Evolutionary conservation across 257 asterid genomes (phyloP).

Genomic region (Nicotiana paniculata): DNA sequence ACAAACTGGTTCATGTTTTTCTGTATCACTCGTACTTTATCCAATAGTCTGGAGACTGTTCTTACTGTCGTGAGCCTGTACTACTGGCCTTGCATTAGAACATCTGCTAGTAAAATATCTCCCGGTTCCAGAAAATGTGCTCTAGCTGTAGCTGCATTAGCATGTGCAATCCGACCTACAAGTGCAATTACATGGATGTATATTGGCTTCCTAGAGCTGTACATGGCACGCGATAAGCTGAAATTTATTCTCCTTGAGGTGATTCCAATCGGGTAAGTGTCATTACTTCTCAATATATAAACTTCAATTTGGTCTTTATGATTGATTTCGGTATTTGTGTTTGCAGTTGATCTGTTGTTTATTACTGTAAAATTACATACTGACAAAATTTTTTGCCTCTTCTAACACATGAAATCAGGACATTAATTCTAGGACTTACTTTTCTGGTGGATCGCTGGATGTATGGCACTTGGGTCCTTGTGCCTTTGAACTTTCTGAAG

Average conservation of each 20-base stretch:
- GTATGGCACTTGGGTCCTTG: conserved; percentile 86
- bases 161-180: conserved; percentile 94
- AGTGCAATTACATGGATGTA: conserved; percentile 91
- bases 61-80: conserved; percentile 79
- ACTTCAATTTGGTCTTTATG: not conserved
- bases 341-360: not conserved
- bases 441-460: conserved; percentile 66
- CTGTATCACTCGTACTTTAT: conserved; percentile 83
- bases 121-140: conserved; percentile 59
- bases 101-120: conserved; percentile 23
- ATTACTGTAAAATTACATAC: not conserved
- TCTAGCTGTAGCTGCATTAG: conserved; percentile 64
- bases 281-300: not conserved
- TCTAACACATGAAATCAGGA: conserved; percentile 46
- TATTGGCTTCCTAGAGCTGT: conserved; percentile 66
- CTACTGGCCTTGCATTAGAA: conserved; percentile 91
- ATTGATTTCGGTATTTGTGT: not conserved
- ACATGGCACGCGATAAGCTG: conserved; percentile 39
- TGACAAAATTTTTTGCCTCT: conserved; percentile 11
- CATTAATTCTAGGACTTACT: conserved; percentile 62
- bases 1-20: conserved; percentile 95
- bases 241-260: conserved; percentile 65
- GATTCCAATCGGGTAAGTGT: conserved; percentile 72
- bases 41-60: conserved; percentile 86
- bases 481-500: conserved; percentile 81